Conservation (phyloP, 75 land plant species). For the Larix kaempferi region DNA sequence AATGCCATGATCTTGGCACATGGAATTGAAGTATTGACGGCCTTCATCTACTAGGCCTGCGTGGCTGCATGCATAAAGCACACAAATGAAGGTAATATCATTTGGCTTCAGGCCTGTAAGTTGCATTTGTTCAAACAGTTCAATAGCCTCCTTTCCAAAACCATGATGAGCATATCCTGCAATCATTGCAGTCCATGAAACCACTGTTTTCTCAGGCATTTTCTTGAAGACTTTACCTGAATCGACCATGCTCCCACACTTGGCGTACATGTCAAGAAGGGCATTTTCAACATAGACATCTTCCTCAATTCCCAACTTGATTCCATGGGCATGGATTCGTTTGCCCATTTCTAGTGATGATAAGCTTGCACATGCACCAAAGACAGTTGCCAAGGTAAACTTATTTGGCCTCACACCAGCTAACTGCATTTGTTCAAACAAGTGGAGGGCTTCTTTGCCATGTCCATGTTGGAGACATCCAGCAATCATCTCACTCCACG, state of each 20-base stretch:
- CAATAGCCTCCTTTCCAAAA: slow-evolving; percentile 20
- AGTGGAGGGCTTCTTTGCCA: slow-evolving; percentile 3
- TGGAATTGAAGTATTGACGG: slow-evolving; percentile 22
- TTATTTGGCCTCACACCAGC: not conserved
- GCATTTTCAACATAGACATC: not conserved
- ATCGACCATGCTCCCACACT: slow-evolving; percentile 8
- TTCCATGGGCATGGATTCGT: slow-evolving; percentile 11
- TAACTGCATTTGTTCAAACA: not conserved
- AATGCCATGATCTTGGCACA: slow-evolving; percentile 24
- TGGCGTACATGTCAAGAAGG: slow-evolving; percentile 17
- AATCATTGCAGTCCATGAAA: slow-evolving; percentile 53
- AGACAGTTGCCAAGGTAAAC: not conserved
- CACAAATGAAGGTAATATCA: slow-evolving; percentile 34
- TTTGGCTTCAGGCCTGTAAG: slow-evolving; percentile 15
- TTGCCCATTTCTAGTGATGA: slow-evolving; percentile 12
- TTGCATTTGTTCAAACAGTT: slow-evolving; percentile 34
- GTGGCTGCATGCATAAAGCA: slow-evolving; percentile 43
- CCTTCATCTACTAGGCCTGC: slow-evolving; percentile 37
- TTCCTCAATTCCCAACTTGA: slow-evolving; percentile 9
- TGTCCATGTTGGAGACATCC: slow-evolving; percentile 11
- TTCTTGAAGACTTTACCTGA: slow-evolving; percentile 7
- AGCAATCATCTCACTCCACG: slow-evolving; percentile 27
- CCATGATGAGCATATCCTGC: slow-evolving; percentile 54
- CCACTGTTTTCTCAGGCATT: slow-evolving; percentile 26
- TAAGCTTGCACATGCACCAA: slow-evolving; percentile 16